Base-by-base conservation (phyloP, 495 filamentous ascomycete genomes). In the Aspergillus homomorphus region DNA sequence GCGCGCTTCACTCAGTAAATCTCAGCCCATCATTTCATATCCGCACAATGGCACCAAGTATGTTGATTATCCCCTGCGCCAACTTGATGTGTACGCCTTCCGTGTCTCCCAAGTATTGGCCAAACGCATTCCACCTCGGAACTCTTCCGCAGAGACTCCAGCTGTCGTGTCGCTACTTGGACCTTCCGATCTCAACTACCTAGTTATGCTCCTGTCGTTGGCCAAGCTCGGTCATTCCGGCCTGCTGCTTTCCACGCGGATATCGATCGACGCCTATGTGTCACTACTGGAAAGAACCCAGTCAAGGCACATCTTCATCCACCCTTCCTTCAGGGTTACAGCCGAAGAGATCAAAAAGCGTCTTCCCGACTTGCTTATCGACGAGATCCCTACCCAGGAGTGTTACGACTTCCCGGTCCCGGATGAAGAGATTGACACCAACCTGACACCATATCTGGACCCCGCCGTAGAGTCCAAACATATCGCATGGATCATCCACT, bases 401-500 rank as follows among this genome's bases (percentile, higher is more conserved):
- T 33, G 19, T 16, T 67, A 64, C 48, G 52, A 70, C 43, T 62
- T 54, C 49, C 60, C 62, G 16, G 53, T 58, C n/a, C 15, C 61
- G 1, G 59, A 54, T 14, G 33, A 38, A 12, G 44, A 60, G 14
- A 33, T 58, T 21, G 61, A 64, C 59, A 67, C 64, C 5, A 63
- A 64, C 30, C 53, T 67, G 20, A 24, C 51, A 2, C 56, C 60
- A 4, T 53, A 60, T 30, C 50, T 71, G 15, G 66, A 71, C 16
- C 57, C 60, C 7, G 53, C 26, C 2, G 24, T 24, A 10, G 68
- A 71, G 51, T 45, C 56, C 18, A 66, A 73, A 28, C 74, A 79
- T 58, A 62, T 72, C 23, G 67, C 73, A 6, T 74, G 79, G 67
- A 84, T 85, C 18, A 65, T 80, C 49, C 84, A 85, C 64, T 84